Percentiles rank a stretch among this genome's conserved stretches.
These are phyloP conservation scores for Fusarium sp. DNA, from an alignment of 2,329 filamentous ascomycete genomes.

Conservation along the genomic window DNA sequence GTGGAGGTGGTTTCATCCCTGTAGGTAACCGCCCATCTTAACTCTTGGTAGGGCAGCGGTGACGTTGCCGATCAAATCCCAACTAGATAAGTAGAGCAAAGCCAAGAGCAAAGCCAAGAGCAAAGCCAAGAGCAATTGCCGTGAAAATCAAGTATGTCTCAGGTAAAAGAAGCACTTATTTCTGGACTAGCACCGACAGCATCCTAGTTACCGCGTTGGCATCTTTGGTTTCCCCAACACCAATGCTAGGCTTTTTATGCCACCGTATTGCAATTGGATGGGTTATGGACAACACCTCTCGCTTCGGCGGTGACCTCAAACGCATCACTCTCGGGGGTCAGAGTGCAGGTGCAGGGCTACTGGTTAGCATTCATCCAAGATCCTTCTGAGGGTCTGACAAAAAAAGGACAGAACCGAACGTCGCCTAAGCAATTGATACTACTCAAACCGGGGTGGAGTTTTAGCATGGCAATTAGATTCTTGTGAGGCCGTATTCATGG, in stretches of 20 bases:
- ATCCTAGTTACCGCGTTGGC: slow-evolving; percentile 16
- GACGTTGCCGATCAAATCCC: slow-evolving; percentile 32
- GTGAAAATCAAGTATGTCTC: slow-evolving; percentile 29
- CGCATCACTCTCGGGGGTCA: slow-evolving; percentile 38
- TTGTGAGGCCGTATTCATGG: no score
- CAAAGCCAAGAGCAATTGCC: slow-evolving; percentile 35
- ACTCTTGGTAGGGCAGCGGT: no score
- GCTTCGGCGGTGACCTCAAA: slow-evolving; percentile 30
- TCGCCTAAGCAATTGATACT: no score
- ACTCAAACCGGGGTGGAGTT: no score
- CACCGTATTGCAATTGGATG: slow-evolving; percentile 39
- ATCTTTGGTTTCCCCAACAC: slow-evolving; percentile 29
- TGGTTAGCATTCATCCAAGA: no score
- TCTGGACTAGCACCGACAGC: no score
- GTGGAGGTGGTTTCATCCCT: slow-evolving; percentile 17
- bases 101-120: slow-evolving; percentile 30
- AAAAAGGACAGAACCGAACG: no score
- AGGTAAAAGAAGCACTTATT: no score
- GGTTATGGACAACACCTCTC: slow-evolving; percentile 33
- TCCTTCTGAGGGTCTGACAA: no score
- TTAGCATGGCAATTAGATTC: no score
- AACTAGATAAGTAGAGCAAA: slow-evolving; percentile 29
- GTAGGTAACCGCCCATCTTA: slow-evolving; percentile 2
- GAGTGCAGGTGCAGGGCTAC: slow-evolving; percentile 14
- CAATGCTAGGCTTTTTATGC: slow-evolving; percentile 29